Evolutionary conservation across 179 eudicot genomes (phyloP), one percentile per base, ranked within the genome.

Genomic region (Beta corolliflora): DNA sequence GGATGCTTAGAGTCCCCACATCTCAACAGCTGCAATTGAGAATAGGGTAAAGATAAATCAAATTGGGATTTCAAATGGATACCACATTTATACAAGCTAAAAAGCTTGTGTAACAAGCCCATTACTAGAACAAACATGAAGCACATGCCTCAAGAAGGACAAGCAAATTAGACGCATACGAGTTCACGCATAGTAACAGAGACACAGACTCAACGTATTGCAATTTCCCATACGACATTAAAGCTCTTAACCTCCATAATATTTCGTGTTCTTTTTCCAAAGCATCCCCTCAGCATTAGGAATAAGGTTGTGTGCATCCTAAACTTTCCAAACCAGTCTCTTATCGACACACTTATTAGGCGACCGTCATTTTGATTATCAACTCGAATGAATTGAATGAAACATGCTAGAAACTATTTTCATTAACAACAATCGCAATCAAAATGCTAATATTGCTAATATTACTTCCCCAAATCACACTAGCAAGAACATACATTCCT

Each of bases 1-100:
- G 81, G 81, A 79, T 77, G 79, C 86, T 87, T 91, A 15, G 86
- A 86, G 54, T 83, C 89, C 77, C 89, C 89, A 78, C 61, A 60
- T 76, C 71, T 85, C 85, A 94, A 73, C 18, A 87, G 85, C 98
- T 92, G 88, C 55, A 23, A 18, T 45, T 21, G 58, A 58, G 52
- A 11, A 80, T 61, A 31, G 75, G 61, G 55, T 46, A 73, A 63
- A 45, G 14, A 44, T 25, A 66, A 59, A 79, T 48, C 18, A 71
- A 76, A 46, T 23, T 75, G 25, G 12, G 21, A 58, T 56, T 25
- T 67, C 50, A 41, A 80, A 78, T 12, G 45, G 75, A 75, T 54
- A 58, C 41, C 21, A n/a, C 25, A 45, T 54, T 7, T 8, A 8
- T 44, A 73, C 52, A 58, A 44, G 63, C 48, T n/a, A n/a, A n/a